Percentiles rank a stretch among this genome's conserved stretches.
These are phyloP conservation scores for Ceratobasidium sp. DNA, from an alignment of 1,284 basidiomycete genomes.

Conservation along the genomic window DNA sequence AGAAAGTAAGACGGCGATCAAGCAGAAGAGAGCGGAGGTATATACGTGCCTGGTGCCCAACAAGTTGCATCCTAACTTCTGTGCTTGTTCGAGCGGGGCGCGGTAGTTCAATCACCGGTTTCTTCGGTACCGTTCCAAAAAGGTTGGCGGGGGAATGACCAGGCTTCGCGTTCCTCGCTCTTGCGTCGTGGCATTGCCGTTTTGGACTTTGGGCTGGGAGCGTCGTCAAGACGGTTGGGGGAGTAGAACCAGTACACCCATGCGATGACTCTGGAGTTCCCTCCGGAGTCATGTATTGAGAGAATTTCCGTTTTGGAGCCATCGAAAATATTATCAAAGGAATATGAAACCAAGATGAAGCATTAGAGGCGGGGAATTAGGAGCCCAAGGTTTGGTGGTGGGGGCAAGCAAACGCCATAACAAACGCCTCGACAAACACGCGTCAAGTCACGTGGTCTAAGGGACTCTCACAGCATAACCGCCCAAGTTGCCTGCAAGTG, in stretches of 20 bases:
- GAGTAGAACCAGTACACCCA: constrained; percentile 24
- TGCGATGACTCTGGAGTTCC: constrained; percentile 33
- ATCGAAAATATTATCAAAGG: constrained; percentile 8
- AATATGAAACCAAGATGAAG: neutral
- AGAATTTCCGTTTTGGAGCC: constrained; percentile 39
- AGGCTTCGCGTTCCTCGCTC: constrained; percentile 41
- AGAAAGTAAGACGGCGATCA: neutral
- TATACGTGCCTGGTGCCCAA: constrained; percentile 27
- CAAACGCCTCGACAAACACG: neutral
- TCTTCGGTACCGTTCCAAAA: constrained; percentile 41
- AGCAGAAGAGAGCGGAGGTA: neutral
- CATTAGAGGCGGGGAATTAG: neutral
- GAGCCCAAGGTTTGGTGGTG: neutral
- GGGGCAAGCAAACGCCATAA: neutral
- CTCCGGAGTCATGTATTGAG: constrained; percentile 42
- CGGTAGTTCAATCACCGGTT: constrained; percentile 23
- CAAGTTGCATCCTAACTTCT: constrained; percentile 38
- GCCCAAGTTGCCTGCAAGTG: neutral
- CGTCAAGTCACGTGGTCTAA: neutral
- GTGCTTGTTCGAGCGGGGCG: constrained; percentile 41
- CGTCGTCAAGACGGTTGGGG: constrained; percentile 10
- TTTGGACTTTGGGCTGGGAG: constrained; percentile 34
- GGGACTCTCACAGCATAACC: neutral
- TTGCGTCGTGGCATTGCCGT: constrained; percentile 44
- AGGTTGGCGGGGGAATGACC: constrained; percentile 39